Evolutionary conservation across 2,329 filamentous ascomycete species (phyloP), one percentile per base, ranked within the genome.

Genomic region (Macrophomina pseudophaseolina): DNA sequence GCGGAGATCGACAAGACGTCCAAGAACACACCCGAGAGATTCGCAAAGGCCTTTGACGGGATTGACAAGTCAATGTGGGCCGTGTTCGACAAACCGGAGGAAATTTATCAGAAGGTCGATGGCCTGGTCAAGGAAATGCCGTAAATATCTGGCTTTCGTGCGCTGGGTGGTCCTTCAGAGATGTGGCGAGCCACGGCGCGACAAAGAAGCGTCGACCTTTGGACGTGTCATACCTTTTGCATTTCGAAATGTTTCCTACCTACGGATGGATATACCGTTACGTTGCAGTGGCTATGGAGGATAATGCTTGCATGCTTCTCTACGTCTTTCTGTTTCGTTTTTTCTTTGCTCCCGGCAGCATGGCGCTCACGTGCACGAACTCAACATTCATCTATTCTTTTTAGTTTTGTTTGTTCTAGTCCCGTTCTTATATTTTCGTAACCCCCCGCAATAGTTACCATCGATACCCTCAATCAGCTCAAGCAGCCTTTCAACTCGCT

Each of bases 31-130:
- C 84, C 87, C 0, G 84, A 87, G 70, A 84, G 95, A 35, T 98
- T 98, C 73, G 88, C 93, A 75, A 87, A 88, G 72, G 94, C 94
- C 0, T 98, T 98, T 76, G 83, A 89, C 70, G 88, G 84, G 48
- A 83, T 97, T 8, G 91, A 93, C 0, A 83, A 80, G 51, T 80
- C 85, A 32, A 78, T 88, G 0, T 98, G 94, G 94, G 87, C 89
- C 73, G 89, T 97, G 0, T 98, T 97, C 76, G 88, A 92, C 67
- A 85, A 92, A 33, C 88, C 94, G 0, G 80, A 83, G 46, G 92
- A 97, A 79, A 70, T 90, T 51, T 80, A 80, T 56, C 79, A 77
- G 56, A 77, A 75, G 72, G 71, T 79, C 4, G 75, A 78, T 68
- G 28, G 18, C 14, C 44, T 69, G 63, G 66, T 64, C 5, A 44